Evolutionary conservation across 2,329 filamentous ascomycete genomes (phyloP).

Genomic region (Trichoderma atroviride): DNA sequence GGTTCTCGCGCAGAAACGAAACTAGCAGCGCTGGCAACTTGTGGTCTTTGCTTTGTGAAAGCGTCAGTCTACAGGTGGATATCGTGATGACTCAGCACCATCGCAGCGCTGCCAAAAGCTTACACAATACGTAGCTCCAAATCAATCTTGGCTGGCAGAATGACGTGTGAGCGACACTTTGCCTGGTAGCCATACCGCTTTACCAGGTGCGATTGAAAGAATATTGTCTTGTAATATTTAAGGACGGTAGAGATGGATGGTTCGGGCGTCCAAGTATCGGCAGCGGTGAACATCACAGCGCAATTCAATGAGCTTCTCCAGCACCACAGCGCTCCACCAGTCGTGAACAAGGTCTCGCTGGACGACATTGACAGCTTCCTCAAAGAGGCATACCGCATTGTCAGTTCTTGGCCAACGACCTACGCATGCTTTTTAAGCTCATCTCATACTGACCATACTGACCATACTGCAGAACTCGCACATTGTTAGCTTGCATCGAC

Average conservation of each 20-base stretch:
- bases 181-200: neutral
- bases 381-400: conserved; percentile 78
- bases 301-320: conserved; percentile 70
- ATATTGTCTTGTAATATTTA: neutral
- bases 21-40: neutral
- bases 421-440: neutral
- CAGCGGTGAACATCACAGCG: conserved; percentile 65
- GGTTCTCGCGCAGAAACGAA: neutral
- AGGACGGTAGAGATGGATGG: neutral
- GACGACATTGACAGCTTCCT: conserved; percentile 79
- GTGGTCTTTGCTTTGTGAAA: too few relatives aligned
- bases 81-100: conserved; percentile 5
- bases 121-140: conserved; percentile 26
- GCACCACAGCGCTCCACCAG: conserved; percentile 56
- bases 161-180: conserved; percentile 11
- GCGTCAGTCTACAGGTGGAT: neutral
- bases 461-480: conserved; percentile 69
- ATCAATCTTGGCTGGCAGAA: neutral
- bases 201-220: neutral
- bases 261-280: conserved; percentile 7
- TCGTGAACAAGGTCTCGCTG: conserved; percentile 47
- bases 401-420: neutral
- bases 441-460: conserved; percentile 11
- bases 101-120: neutral
- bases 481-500: conserved; percentile 75